Conservation (phyloP, 306 rosid genomes). For the Bauhinia variegata region DNA sequence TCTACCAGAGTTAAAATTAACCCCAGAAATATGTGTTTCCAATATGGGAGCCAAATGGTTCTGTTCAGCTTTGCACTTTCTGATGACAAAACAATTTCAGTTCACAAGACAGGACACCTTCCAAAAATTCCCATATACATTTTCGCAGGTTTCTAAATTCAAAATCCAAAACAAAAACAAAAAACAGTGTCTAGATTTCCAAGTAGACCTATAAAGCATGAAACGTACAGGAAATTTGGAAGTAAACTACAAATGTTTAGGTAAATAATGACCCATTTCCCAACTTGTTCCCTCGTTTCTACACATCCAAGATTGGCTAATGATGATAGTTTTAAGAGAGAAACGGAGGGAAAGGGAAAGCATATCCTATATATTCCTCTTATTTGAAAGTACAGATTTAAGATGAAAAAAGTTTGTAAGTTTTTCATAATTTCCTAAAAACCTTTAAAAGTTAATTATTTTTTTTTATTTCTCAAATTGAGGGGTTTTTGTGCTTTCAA, state of each 20-base stretch:
- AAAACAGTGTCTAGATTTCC: background rate
- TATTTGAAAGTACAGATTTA: too few species aligned
- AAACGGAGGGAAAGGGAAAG: too few species aligned
- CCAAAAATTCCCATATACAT: background rate
- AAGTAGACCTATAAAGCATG: background rate
- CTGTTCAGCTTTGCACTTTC: slow-evolving; percentile 26
- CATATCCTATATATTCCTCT: too few species aligned
- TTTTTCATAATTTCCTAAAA: too few species aligned
- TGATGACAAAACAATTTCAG: background rate
- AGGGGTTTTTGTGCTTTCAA: too few species aligned
- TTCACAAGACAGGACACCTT: background rate
- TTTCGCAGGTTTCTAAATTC: background rate
- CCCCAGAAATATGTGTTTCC: slow-evolving; percentile 41
- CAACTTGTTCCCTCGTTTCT: slow-evolving; percentile 3
- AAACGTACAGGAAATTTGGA: background rate
- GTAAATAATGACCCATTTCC: slow-evolving; percentile 14
- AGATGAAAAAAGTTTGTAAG: too few species aligned
- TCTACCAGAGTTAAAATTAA: slow-evolving; percentile 35
- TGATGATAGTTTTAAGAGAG: too few species aligned
- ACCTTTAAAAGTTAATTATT: too few species aligned
- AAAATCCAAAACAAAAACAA: too few species aligned
- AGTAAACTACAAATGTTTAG: background rate
- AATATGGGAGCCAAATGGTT: slow-evolving; percentile 34
- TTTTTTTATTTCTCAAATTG: too few species aligned
- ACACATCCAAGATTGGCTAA: background rate